A percentile compares a stretch with the other conserved stretches of the same genome.
Conservation (phyloP, 306 rosid genomes). For the Acacia acuminata region DNA sequence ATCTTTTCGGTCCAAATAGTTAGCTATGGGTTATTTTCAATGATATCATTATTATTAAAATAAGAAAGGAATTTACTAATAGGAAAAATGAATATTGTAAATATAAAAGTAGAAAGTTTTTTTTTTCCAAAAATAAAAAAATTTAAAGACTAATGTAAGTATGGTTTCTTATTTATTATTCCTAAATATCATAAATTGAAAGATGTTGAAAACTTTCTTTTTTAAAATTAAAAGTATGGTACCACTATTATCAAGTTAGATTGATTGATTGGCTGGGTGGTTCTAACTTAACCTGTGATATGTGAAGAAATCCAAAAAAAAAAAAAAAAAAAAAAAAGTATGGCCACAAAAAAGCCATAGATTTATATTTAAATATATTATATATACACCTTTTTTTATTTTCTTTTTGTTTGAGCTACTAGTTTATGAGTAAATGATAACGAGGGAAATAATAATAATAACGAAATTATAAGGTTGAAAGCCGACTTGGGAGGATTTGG, state of each 20-base stretch:
- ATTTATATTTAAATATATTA: too few species aligned
- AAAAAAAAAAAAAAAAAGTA: too few species aligned
- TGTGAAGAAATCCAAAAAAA: too few species aligned
- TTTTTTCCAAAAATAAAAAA: background rate
- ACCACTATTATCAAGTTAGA: too few species aligned
- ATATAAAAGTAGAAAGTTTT: background rate
- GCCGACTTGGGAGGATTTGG: slow-evolving; percentile 31
- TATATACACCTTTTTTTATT: too few species aligned
- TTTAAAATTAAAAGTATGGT: too few species aligned
- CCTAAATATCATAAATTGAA: too few species aligned
- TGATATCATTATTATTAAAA: background rate
- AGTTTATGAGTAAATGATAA: too few species aligned
- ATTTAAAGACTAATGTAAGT: background rate
- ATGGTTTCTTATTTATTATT: background rate
- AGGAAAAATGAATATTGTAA: background rate
- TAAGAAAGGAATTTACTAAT: background rate
- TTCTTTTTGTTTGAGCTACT: too few species aligned
- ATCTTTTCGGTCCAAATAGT: background rate
- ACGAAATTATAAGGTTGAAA: slow-evolving; percentile 35
- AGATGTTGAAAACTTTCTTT: too few species aligned
- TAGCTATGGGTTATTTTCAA: background rate
- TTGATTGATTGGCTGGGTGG: too few species aligned
- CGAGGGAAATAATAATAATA: background rate
- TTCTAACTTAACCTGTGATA: background rate
- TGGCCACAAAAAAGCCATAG: too few species aligned